These are phyloP conservation scores for Acer campestre DNA, from an alignment of 345 rosid genomes.

Conservation along the genomic window DNA sequence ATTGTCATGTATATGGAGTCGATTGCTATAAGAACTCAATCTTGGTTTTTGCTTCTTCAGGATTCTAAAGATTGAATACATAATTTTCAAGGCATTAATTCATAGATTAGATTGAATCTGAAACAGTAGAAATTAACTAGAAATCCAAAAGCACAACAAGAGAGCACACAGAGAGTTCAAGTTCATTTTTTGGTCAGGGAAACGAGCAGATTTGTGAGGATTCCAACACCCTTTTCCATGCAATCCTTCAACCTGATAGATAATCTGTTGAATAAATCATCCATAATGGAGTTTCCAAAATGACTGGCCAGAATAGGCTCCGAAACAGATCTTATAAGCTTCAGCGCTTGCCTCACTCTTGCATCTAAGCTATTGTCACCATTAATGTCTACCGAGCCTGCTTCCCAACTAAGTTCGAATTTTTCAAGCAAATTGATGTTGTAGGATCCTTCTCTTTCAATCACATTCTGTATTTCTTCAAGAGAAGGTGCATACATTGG, in stretches of 20 bases:
- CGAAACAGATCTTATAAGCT: neutral
- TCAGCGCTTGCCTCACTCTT: constrained; percentile 5
- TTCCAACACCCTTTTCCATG: constrained; percentile 7
- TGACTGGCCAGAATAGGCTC: constrained; percentile 4
- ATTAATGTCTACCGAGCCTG: neutral
- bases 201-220: neutral
- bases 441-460: constrained; percentile 19
- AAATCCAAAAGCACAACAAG: neutral
- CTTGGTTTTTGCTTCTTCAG: too few relatives aligned
- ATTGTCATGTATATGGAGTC: neutral
- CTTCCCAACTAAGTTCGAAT: constrained; percentile 16
- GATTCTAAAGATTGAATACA: too few relatives aligned
- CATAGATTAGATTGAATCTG: too few relatives aligned
- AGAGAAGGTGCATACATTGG: constrained; percentile 13
- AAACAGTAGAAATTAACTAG: neutral
- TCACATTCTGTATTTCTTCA: constrained; percentile 16
- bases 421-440: neutral
- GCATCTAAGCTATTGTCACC: neutral
- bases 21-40: neutral
- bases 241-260: neutral
- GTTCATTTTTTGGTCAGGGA: constrained; percentile 9
- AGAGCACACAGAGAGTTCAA: neutral
- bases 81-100: too few relatives aligned
- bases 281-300: constrained; percentile 19
- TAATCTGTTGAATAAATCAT: constrained; percentile 8